These are phyloP conservation scores for Mycena floridula DNA, from an alignment of 768 basidiomycete species.

Conservation along the genomic window DNA sequence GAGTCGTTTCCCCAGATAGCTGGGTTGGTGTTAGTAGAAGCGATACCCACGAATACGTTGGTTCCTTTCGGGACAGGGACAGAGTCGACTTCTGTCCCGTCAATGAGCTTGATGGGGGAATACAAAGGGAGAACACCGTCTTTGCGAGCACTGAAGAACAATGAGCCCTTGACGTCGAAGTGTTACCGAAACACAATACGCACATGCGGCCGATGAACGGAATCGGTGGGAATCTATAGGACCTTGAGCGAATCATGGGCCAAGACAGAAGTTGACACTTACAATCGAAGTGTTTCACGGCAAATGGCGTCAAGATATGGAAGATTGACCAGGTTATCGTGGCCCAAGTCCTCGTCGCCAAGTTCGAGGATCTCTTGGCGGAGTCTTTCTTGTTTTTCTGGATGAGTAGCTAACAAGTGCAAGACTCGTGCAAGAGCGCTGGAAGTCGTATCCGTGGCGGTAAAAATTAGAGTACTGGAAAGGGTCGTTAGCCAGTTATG, in stretches of 20 bases:
- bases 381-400: conserved; percentile 16
- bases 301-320: conserved; percentile 20
- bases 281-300: conserved; percentile 18
- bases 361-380: conserved; percentile 15
- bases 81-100: conserved; percentile 18
- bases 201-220: conserved; percentile 11
- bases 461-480: conserved; percentile 17
- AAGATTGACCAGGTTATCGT: conserved; percentile 15
- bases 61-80: conserved; percentile 24
- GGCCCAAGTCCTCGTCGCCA: conserved; percentile 7
- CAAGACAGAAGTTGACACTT: conserved; percentile 1
- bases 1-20: conserved; percentile 33
- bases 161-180: not conserved
- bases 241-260: conserved; percentile 2
- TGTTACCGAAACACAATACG: too few relatives aligned
- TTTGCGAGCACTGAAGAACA: conserved; percentile 17
- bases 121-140: conserved; percentile 26
- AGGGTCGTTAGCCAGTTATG: not conserved
- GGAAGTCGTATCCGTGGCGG: conserved; percentile 21
- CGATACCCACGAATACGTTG: conserved; percentile 23
- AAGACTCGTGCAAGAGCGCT: conserved; percentile 17
- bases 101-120: conserved; percentile 17
- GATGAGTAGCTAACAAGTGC: conserved; percentile 15
- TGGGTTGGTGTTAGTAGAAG: conserved; percentile 24
- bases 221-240: conserved; percentile 11